Conservation (phyloP, 352 stramenopile species). For the Phytophthora fragariaefolia region DNA sequence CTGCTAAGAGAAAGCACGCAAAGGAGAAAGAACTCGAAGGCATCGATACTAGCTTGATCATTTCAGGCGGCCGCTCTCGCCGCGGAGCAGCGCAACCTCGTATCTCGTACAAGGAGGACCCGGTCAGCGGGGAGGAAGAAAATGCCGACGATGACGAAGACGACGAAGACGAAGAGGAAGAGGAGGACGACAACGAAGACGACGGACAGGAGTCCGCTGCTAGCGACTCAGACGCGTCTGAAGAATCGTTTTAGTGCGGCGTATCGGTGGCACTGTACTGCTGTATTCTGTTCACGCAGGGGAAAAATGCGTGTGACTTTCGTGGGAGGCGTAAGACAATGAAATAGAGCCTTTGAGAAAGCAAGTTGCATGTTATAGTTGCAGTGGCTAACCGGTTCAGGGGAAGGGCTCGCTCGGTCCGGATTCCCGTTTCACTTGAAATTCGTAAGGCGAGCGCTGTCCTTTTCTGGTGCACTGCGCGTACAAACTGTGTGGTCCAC, state of each 20-base stretch:
- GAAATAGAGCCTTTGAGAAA: constrained; percentile 2
- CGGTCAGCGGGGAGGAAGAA: constrained; percentile 54
- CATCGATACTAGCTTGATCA: constrained; percentile 85
- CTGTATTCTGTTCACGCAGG: not conserved
- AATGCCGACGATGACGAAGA: constrained; percentile 19
- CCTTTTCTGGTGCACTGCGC: too few relatives aligned
- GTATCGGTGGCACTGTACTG: not conserved
- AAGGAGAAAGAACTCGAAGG: constrained; percentile 81
- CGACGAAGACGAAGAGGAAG: constrained; percentile 25
- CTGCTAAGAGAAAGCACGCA: constrained; percentile 72
- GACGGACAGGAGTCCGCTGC: constrained; percentile 16
- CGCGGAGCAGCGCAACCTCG: constrained; percentile 23
- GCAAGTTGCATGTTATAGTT: not conserved
- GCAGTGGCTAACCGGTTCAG: too few relatives aligned
- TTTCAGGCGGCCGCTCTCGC: constrained; percentile 45
- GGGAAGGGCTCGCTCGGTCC: too few relatives aligned
- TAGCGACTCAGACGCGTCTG: constrained; percentile 46
- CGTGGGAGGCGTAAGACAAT: constrained; percentile 7
- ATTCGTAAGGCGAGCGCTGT: too few relatives aligned
- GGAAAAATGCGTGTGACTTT: constrained; percentile 9
- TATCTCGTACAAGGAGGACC: constrained; percentile 44
- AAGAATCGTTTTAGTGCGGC: constrained; percentile 42
- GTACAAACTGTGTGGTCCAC: too few relatives aligned
- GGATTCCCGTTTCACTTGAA: too few relatives aligned
- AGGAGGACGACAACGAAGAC: constrained; percentile 5